A percentile compares a stretch with the other conserved stretches of the same genome.
Evolutionary conservation across 331 rosid genomes (phyloP).

Genomic region (Cydonia oblonga): DNA sequence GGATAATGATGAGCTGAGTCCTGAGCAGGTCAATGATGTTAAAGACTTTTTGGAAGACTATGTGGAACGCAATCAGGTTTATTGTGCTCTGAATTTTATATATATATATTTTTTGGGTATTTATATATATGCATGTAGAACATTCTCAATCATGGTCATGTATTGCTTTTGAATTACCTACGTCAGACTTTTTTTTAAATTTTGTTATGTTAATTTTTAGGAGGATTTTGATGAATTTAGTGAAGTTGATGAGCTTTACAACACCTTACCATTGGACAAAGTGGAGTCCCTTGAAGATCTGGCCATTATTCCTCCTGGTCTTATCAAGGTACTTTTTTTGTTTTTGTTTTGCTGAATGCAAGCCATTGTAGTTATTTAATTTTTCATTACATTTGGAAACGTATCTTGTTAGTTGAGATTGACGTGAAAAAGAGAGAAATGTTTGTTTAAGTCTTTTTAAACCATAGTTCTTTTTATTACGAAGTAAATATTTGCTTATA

Average conservation of each 20-base stretch:
- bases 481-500: not conserved
- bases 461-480: not conserved
- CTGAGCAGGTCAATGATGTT: slow-evolving; percentile 95
- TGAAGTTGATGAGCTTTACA: slow-evolving; percentile 91
- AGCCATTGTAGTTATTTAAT: not conserved
- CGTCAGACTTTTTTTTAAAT: not conserved
- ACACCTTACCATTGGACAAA: slow-evolving; percentile 73
- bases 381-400: not conserved
- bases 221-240: slow-evolving; percentile 83
- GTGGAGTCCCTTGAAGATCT: slow-evolving; percentile 94
- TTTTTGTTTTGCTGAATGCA: not conserved
- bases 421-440: not conserved
- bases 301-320: slow-evolving; percentile 64
- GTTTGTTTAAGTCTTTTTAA: not conserved
- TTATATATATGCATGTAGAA: not conserved
- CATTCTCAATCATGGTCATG: not conserved
- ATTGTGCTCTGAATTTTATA: slow-evolving; percentile 15
- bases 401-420: not conserved
- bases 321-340: slow-evolving; percentile 53
- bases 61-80: slow-evolving; percentile 94
- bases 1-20: slow-evolving; percentile 92
- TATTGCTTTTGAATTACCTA: not conserved
- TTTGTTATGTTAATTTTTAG: slow-evolving; percentile 26
- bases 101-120: not conserved
- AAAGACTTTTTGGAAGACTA: slow-evolving; percentile 90